phyloP scores from a whole-genome alignment of 2,329 filamentous ascomycete genomes.

The Mycosphaerella sp. region DNA sequence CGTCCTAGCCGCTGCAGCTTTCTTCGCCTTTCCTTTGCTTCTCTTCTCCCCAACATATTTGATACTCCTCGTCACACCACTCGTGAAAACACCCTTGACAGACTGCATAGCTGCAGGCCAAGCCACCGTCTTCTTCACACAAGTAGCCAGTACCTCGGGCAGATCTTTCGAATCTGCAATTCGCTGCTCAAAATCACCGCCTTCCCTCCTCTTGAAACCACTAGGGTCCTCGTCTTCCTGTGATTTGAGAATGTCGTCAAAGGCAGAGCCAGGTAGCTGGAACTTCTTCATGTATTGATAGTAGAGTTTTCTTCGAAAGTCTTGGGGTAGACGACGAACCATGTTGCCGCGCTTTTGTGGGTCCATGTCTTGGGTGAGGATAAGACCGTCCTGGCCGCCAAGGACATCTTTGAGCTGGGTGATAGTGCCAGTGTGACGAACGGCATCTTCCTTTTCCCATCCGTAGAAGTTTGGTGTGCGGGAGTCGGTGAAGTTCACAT shows the following conservation, averaged over 20 bases:
- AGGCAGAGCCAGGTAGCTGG: conserved; percentile 74
- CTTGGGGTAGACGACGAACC: conserved; percentile 81
- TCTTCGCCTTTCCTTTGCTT: conserved; percentile 37
- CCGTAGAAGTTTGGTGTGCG: conserved; percentile 45
- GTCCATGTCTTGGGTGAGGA: conserved; percentile 84
- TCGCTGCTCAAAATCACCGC: conserved; percentile 76
- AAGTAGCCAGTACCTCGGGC: conserved; percentile 62
- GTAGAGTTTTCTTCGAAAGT: conserved; percentile 84
- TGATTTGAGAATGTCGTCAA: conserved; percentile 76
- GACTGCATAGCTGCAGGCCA: conserved; percentile 91
- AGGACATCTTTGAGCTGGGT: conserved; percentile 53
- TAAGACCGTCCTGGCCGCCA: conserved; percentile 56
- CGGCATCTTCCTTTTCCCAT: conserved; percentile 37
- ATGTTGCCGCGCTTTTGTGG: conserved; percentile 87
- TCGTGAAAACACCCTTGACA: conserved; percentile 74
- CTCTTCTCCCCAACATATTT: conserved; percentile 78
- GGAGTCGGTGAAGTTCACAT: conserved; percentile 68
- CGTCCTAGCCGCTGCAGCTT: conserved; percentile 2
- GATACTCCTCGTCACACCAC: conserved; percentile 62
- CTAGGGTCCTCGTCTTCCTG: conserved; percentile 60
- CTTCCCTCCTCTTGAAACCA: conserved; percentile 66
- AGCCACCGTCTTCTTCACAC: conserved; percentile 79
- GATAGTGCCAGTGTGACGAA: conserved; percentile 31
- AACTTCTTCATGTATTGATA: conserved; percentile 93
- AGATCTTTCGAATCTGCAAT: conserved; percentile 71